Base-by-base conservation (phyloP, 208 protist genomes). In the Leishmania aethiopica region DNA sequence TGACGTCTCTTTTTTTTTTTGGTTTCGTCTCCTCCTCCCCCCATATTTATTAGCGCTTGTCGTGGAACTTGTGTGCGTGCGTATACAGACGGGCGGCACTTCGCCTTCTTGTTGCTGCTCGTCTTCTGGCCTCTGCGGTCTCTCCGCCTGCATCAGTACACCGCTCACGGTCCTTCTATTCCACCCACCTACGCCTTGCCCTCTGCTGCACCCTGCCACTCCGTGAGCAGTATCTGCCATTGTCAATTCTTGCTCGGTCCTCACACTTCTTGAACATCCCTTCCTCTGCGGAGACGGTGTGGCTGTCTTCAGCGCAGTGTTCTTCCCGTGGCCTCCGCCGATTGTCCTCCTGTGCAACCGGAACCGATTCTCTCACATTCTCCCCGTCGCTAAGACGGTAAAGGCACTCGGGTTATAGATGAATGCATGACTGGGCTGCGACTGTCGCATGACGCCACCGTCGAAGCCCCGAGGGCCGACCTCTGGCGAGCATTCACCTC, bases 341-440 rank as follows among this genome's bases (percentile, higher is more conserved):
- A 74, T 45, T 28, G 6, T 32, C 10, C 40, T 72, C 37, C 45
- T 45, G 5, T 10, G 28, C 3, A 51, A 19, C 40, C 28, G 47
- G 11, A 6, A 6, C 40, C 13, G 19, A 35, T 74, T 53, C n/a
- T 22, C 25, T 7, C 70, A 11, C 8, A 42, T 17, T 13, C 28
- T 74, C n/a, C 45, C 25, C 10, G 51, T 55, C 28, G 4, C 45
- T 35, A 55, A 74, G 70, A 35, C 45, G 40, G 0, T 49, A 73
- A 32, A n/a, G 45, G 19, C 11, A 37, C 10, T 19, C 25, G 11
- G n/a, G 22, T 55, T 45, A 15, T 77, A 11, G 0, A 13, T 78
- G 75, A 53, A 45, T 78, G 75, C 11, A 73, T 60, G 62, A 73
- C 77, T 22, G 77, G 57, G 60, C 40, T 64, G 42, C 49, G 60